These are phyloP conservation scores for Candida manassasensis DNA, from an alignment of 805 yeast genomes.

Conservation along the genomic window DNA sequence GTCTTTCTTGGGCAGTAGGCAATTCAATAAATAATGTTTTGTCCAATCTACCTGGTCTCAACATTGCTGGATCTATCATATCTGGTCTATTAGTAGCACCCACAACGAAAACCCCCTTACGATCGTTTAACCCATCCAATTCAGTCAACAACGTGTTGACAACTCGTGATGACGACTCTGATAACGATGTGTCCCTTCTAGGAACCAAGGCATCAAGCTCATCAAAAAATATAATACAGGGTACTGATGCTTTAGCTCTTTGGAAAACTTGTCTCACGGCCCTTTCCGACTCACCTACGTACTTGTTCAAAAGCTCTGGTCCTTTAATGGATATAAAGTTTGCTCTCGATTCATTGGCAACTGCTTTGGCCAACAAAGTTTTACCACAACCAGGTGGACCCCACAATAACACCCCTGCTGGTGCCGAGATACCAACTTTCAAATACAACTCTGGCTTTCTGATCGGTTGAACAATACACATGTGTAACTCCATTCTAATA, in stretches of 20 bases:
- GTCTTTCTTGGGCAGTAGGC: constrained; percentile 73
- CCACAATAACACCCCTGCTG: constrained; percentile 96
- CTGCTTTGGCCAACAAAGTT: constrained; percentile 93
- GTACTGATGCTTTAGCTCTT: constrained; percentile 88
- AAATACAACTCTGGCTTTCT: constrained; percentile 85
- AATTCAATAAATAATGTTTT: constrained; percentile 88
- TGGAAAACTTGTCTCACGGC: constrained; percentile 91
- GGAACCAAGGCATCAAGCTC: constrained; percentile 96
- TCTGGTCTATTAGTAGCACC: constrained; percentile 98
- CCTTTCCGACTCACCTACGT: constrained; percentile 93
- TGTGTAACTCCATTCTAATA: constrained; percentile 84
- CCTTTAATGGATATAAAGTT: constrained; percentile 95
- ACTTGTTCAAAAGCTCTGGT: constrained; percentile 89
- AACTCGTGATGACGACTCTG: constrained; percentile 88
- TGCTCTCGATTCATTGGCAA: constrained; percentile 94
- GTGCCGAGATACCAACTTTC: constrained; percentile 91
- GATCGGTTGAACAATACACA: constrained; percentile 97
- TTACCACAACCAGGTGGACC: constrained; percentile 99
- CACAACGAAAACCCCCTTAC: constrained; percentile 88
- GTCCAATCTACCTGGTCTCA: constrained; percentile 93
- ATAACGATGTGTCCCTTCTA: constrained; percentile 78
- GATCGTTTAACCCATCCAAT: constrained; percentile 87
- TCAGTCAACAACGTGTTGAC: constrained; percentile 94
- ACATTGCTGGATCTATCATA: constrained; percentile 97
- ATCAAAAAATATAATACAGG: constrained; percentile 93